Base-by-base conservation (phyloP, 176 grass and related monocot species). In the Triticum turgidum region DNA sequence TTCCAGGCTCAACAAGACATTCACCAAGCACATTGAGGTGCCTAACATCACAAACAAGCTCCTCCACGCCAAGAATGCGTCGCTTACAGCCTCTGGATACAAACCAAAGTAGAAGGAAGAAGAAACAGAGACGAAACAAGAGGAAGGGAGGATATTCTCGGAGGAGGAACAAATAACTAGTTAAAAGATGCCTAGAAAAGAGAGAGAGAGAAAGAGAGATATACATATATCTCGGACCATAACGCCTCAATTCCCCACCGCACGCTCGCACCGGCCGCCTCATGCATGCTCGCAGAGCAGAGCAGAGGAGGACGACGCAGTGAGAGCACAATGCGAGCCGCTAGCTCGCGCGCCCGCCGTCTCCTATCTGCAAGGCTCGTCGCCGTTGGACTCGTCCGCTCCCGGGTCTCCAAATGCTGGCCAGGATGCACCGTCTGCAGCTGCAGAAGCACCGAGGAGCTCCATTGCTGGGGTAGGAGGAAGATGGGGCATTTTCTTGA, bases 241-340 rank as follows among this genome's bases (percentile, higher is more conserved):
- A 75, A 89, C 87, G 86, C 89, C 89, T 94, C 92, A 84, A 94
- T 94, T 94, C 92, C 92, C 89, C 92, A 86, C 24, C 49, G 45
- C 86, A 67, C 62, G 62, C 92, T 86, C 77, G 75, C 86, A 69
- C 75, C 69, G 17, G 67, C 18, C 66, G 17, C 72, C 86, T 63
- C 73, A 52, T 35, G 33, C 44, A 41, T 66, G 42, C 79, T 69
- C 69, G 61, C 33, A 10, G 76, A 90, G 82, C 79, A 56, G 34
- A 82, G 77, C 66, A 84, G 69, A 54, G 51, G 51, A 54, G 15
- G 51, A 18, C 15, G 74, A 63, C 37, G 38, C 3, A 33, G 82
- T 42, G 86, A 82, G 83, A 75, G 81, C 82, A 82, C 73, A 79
- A 34, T 17, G 65, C 63, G 52, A 74, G 74, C 71, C 63, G 33